Percentiles rank a stretch among this genome's conserved stretches.
These are phyloP conservation scores for Entomophthora muscae DNA, from an alignment of 371 early-diverging fungal genomes.

Conservation along the genomic window DNA sequence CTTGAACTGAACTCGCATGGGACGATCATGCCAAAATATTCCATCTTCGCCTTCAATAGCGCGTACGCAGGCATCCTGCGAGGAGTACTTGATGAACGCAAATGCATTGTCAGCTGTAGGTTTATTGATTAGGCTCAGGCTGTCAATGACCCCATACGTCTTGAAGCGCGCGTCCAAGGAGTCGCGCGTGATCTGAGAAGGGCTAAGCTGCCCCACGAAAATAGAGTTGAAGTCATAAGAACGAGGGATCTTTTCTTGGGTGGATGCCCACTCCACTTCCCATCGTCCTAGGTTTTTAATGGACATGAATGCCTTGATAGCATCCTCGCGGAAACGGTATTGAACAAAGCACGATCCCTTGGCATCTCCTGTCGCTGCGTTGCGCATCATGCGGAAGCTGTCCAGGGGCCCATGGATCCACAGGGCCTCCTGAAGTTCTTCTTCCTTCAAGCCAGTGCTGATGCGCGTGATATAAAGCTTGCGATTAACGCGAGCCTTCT, in stretches of 20 bases:
- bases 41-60: conserved; percentile 33
- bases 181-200: conserved; percentile 21
- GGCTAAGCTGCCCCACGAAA: conserved; percentile 52
- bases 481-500: conserved; percentile 67
- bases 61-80: conserved; percentile 21
- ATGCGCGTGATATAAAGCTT: conserved; percentile 46
- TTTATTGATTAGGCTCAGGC: conserved; percentile 28
- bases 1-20: conserved; percentile 5
- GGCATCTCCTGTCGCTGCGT: conserved; percentile 18
- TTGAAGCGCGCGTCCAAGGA: conserved; percentile 28
- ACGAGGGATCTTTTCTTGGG: conserved; percentile 17
- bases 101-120: conserved; percentile 18
- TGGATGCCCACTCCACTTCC: conserved; percentile 53
- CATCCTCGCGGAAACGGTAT: conserved; percentile 60
- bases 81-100: conserved; percentile 47
- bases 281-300: conserved; percentile 20
- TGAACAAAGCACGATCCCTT: conserved; percentile 50
- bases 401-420: conserved; percentile 45
- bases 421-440: conserved; percentile 19
- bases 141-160: conserved; percentile 32
- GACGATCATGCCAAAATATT: background rate
- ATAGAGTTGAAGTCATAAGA: conserved; percentile 32
- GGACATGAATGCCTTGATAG: conserved; percentile 47
- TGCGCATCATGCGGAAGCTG: conserved; percentile 36
- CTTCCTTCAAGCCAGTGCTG: conserved; percentile 18